A percentile compares a stretch with the other conserved stretches of the same genome.
These are phyloP conservation scores for Selenicereus undatus DNA, from an alignment of 148 eudicot genomes.

Conservation along the genomic window DNA sequence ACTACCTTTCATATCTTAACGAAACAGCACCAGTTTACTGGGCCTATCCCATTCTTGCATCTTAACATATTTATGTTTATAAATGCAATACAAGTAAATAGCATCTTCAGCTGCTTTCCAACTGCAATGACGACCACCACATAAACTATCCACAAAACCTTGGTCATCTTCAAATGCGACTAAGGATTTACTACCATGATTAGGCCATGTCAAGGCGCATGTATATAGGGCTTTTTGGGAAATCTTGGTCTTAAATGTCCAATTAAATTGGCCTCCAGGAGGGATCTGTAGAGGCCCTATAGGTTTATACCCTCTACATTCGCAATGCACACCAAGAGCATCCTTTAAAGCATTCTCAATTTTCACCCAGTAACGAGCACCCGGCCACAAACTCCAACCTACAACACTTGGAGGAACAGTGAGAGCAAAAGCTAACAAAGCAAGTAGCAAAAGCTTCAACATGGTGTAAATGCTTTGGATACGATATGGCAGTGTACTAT, in stretches of 20 bases:
- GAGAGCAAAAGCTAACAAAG: not conserved
- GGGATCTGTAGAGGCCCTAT: not conserved
- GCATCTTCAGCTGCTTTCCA: not conserved
- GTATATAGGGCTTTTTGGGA: not conserved
- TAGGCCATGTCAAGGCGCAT: not conserved
- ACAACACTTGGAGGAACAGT: not conserved
- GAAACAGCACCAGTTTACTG: too few relatives aligned
- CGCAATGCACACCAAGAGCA: not conserved
- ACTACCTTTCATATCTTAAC: too few relatives aligned
- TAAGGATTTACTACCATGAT: not conserved
- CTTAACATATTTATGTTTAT: not conserved
- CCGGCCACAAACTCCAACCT: not conserved
- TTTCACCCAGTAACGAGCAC: not conserved
- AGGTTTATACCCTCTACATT: not conserved
- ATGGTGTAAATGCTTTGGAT: too few relatives aligned
- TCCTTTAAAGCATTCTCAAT: not conserved
- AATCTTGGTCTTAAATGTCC: not conserved
- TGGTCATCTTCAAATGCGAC: not conserved
- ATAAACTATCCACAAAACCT: not conserved
- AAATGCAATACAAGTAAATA: not conserved
- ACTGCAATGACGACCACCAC: not conserved
- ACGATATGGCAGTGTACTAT: too few relatives aligned
- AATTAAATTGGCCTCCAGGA: not conserved
- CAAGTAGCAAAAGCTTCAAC: not conserved
- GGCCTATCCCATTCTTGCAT: not conserved